These are phyloP conservation scores for peach (Prunus persica) DNA, from an alignment of 306 rosid species.

Conservation along the genomic window DNA sequence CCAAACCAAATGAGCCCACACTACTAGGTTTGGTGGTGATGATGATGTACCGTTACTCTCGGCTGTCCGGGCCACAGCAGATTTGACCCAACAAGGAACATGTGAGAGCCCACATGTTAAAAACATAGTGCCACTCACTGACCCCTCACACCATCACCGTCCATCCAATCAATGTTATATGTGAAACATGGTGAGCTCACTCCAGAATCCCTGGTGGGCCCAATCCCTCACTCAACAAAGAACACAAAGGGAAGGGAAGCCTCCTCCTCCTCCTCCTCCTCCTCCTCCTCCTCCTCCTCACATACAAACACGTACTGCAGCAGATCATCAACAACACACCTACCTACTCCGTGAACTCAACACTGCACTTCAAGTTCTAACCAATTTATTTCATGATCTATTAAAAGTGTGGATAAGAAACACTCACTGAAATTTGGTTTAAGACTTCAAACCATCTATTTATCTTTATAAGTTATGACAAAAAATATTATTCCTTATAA, in stretches of 20 bases:
- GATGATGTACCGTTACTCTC: background rate
- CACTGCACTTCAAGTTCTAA: too few species aligned
- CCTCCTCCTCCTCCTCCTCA: too few species aligned
- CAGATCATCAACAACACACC: too few species aligned
- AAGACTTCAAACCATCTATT: too few species aligned
- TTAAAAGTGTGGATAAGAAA: too few species aligned
- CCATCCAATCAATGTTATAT: slow-evolving; percentile 17
- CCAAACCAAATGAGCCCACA: too few species aligned
- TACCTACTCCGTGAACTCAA: too few species aligned
- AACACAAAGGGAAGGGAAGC: background rate
- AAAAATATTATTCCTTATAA: background rate
- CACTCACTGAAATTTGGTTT: too few species aligned
- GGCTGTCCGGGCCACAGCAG: slow-evolving; percentile 29
- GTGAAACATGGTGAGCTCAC: slow-evolving; percentile 34
- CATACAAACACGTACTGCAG: too few species aligned
- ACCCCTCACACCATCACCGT: slow-evolving; percentile 13
- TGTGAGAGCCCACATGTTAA: slow-evolving; percentile 36
- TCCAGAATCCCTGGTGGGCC: slow-evolving; percentile 17
- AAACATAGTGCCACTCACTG: background rate
- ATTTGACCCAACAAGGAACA: slow-evolving; percentile 28
- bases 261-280: too few species aligned
- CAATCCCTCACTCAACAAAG: slow-evolving; percentile 11
- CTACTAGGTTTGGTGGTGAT: background rate
- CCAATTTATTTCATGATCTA: too few species aligned
- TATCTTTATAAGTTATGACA: too few species aligned